phyloP scores from a whole-genome alignment of 805 yeast genomes.

The Wickerhamomyces ciferrii region DNA sequence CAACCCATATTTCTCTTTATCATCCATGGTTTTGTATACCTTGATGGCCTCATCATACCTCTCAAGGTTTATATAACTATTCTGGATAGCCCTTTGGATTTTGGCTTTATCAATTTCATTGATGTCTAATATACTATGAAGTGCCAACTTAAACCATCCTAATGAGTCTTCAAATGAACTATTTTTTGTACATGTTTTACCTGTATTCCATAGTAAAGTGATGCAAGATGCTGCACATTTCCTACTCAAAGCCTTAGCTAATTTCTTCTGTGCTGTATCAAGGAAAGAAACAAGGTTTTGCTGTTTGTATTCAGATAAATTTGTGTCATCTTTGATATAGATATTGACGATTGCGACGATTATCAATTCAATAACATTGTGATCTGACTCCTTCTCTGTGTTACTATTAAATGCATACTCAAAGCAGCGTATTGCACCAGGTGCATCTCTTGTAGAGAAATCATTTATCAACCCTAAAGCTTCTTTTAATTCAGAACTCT shows the following conservation, averaged over 20 bases:
- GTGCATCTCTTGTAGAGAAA: conserved; percentile 18
- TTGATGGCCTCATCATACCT: conserved; percentile 16
- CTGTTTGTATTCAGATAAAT: conserved; percentile 16
- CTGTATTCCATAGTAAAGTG: conserved; percentile 35
- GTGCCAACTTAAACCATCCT: conserved; percentile 22
- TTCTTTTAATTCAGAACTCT: conserved; percentile 16
- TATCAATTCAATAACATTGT: conserved; percentile 15
- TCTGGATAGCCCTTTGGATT: conserved; percentile 30
- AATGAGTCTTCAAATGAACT: conserved; percentile 16
- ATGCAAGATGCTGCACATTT: conserved; percentile 26
- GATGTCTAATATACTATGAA: conserved; percentile 19
- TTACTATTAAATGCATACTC: conserved; percentile 30
- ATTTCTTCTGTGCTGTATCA: conserved; percentile 22
- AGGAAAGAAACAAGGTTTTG: conserved; percentile 20
- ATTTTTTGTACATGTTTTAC: conserved; percentile 24
- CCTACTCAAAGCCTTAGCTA: conserved; percentile 21
- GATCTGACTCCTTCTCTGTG: conserved; percentile 20
- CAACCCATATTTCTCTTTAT: conserved; percentile 17
- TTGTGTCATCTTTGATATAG: conserved; percentile 19
- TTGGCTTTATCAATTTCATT: conserved; percentile 28
- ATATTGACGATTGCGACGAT: conserved; percentile 25
- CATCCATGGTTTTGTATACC: conserved; percentile 20
- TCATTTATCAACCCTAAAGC: conserved; percentile 24
- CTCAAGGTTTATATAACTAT: conserved; percentile 20
- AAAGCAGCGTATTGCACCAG: conserved; percentile 25